Evolutionary conservation across 176 grass and related monocot genomes (phyloP).

Genomic region (Thalia dealbata): DNA sequence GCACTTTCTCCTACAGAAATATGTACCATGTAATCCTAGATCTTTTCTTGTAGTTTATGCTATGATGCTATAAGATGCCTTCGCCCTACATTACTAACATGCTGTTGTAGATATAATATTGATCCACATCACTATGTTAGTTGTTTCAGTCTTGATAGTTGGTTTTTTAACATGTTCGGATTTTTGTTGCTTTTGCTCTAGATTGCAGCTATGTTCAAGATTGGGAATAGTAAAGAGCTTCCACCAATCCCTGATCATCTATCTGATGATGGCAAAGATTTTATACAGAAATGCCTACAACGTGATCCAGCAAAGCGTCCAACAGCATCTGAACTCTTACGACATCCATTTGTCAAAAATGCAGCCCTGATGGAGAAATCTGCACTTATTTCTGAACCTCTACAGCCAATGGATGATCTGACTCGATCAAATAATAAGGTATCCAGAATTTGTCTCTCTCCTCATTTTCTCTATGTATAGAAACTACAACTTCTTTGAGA

Average conservation of each 20-base stretch:
- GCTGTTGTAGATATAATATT: background rate
- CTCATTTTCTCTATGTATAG: background rate
- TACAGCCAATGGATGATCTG: constrained; percentile 35
- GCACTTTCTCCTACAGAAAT: no score
- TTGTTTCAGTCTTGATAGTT: constrained; percentile 4
- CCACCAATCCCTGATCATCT: constrained; percentile 87
- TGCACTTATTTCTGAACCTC: constrained; percentile 32
- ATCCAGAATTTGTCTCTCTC: background rate
- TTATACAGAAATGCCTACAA: constrained; percentile 65
- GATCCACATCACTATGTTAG: background rate
- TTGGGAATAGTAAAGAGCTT: constrained; percentile 91
- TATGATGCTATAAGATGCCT: no score
- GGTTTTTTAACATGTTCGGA: constrained; percentile 17
- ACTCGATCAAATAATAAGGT: constrained; percentile 44
- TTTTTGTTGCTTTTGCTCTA: constrained; percentile 13
- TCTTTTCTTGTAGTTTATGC: no score
- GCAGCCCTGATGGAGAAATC: constrained; percentile 57
- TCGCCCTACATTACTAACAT: no score
- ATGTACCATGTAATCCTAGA: no score
- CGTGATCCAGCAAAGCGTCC: constrained; percentile 71
- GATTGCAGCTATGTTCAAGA: constrained; percentile 99
- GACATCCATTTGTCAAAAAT: constrained; percentile 73
- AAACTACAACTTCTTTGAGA: background rate
- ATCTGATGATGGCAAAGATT: constrained; percentile 80
- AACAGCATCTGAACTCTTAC: constrained; percentile 74